phyloP scores from a whole-genome alignment of 2,329 filamentous ascomycete genomes.

The Phoma sp. region DNA sequence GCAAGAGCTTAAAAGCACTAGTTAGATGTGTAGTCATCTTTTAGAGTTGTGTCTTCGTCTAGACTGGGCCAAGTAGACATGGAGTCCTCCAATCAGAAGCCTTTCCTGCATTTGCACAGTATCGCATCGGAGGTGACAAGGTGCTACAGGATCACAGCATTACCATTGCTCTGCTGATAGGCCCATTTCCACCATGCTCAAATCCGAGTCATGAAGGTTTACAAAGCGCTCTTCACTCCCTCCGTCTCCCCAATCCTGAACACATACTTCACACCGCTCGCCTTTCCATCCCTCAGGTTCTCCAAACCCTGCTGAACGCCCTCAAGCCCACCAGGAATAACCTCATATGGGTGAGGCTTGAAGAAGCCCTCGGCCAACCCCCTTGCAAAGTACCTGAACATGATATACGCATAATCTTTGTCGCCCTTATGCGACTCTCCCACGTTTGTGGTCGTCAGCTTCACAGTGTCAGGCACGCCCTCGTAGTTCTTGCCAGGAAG shows the following conservation, averaged over 20 bases:
- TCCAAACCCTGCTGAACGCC: conserved; percentile 61
- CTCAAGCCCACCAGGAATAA: conserved; percentile 60
- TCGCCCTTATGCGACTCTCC: conserved; percentile 35
- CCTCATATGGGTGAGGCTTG: conserved; percentile 57
- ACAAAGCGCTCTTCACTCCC: conserved; percentile 17
- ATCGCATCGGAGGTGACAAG: no score
- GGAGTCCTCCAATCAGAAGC: no score
- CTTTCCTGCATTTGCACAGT: no score
- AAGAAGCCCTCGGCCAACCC: conserved; percentile 60
- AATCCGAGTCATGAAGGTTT: not conserved
- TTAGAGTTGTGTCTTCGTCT: no score
- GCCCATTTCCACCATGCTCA: no score
- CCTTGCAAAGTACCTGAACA: conserved; percentile 53
- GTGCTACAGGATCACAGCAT: no score
- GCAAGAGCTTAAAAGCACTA: no score
- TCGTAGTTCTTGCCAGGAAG: conserved; percentile 53
- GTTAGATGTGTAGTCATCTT: no score
- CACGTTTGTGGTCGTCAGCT: conserved; percentile 48
- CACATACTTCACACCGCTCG: conserved; percentile 69
- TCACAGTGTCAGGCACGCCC: conserved; percentile 49
- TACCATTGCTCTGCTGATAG: no score
- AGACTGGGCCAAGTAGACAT: no score
- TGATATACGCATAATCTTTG: conserved; percentile 54
- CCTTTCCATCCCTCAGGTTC: conserved; percentile 65
- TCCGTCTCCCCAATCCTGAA: conserved; percentile 60